Evolutionary conservation across 257 asterid genomes (phyloP).

Genomic region (Echites panduratus): DNA sequence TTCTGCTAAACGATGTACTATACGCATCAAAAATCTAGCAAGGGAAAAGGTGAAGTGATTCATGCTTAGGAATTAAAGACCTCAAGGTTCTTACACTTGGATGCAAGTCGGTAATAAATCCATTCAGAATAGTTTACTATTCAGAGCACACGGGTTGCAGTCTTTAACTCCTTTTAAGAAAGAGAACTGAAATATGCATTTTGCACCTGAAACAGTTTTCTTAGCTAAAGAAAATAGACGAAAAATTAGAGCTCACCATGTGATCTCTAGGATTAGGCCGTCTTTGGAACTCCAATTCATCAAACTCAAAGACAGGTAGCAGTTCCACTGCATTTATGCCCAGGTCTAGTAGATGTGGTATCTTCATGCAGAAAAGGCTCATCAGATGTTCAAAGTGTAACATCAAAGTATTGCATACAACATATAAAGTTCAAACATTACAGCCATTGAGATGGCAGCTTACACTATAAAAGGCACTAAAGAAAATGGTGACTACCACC

Average conservation of each 20-base stretch:
- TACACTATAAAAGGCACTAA: not conserved
- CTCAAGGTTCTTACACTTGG: not conserved
- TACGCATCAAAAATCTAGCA: not conserved
- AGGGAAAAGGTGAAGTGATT: too few species aligned
- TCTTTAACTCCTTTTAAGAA: not conserved
- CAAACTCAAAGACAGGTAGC: slow-evolving; percentile 91
- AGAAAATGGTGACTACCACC: not conserved
- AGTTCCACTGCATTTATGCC: slow-evolving; percentile 92
- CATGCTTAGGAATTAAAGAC: not conserved
- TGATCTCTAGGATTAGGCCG: slow-evolving; percentile 92
- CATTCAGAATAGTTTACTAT: not conserved
- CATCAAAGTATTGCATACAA: not conserved
- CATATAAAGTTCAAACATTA: not conserved
- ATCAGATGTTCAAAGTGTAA: slow-evolving; percentile 18
- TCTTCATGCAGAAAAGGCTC: slow-evolving; percentile 41
- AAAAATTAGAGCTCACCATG: slow-evolving; percentile 44
- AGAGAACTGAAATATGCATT: not conserved
- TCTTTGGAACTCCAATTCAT: slow-evolving; percentile 91
- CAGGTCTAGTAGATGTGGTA: slow-evolving; percentile 93
- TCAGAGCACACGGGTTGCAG: not conserved
- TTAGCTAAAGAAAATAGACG: not conserved
- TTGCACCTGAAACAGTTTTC: slow-evolving; percentile 5
- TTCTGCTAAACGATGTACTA: not conserved
- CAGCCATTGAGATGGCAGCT: not conserved
- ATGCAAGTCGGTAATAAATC: not conserved